Base-by-base conservation (phyloP, 169 alveolate genomes). In the Plasmodium vivax region DNA sequence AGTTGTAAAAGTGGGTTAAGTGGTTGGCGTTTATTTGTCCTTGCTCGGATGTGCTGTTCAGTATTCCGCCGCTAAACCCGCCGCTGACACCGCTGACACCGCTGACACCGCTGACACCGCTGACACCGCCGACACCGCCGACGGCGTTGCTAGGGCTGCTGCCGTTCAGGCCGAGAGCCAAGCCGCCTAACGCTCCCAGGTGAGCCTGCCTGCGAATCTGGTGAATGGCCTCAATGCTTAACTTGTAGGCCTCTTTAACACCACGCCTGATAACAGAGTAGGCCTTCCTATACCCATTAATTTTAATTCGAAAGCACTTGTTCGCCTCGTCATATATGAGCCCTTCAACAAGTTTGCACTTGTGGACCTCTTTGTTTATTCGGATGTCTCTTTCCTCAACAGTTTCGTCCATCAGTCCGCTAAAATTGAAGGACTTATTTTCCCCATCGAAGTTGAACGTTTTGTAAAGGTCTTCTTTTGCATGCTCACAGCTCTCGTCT, bases 261-360 rank as follows among this genome's bases (percentile, higher is more conserved):
- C 95, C 95, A 19, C 95, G 47, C 75, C 92, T 92, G 51, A 92
- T 81, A 82, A 92, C 95, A 45, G 95, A 92, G 83, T 82, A 92
- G 19, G 95, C 95, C 43, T 83, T 81, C 75, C 92, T 83, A 72
- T 92, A 92, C 38, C 95, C 92, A 81, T 92, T 83, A 82, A 92
- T 83, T 82, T 92, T 92, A 45, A 92, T 92, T 38, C 95, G 7
- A 72, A 92, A 92, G 27, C 95, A 92, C 16, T 92, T 92, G 32
- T 92, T 92, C 19, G 92, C 95, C 82, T 92, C 95, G 56, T 92
- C 95, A 47, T 92, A 92, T 82, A 82, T 81, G 62, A 92, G 27
- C 14, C 95, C 95, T 82, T 92, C 95, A 7, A 92, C 92, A 82
- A 92, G 51, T 82, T 92, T 83, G 75, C 95, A 92, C 10, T 92